These are phyloP conservation scores for Asterophora parasitica DNA, from an alignment of 768 basidiomycete genomes.

Conservation along the genomic window DNA sequence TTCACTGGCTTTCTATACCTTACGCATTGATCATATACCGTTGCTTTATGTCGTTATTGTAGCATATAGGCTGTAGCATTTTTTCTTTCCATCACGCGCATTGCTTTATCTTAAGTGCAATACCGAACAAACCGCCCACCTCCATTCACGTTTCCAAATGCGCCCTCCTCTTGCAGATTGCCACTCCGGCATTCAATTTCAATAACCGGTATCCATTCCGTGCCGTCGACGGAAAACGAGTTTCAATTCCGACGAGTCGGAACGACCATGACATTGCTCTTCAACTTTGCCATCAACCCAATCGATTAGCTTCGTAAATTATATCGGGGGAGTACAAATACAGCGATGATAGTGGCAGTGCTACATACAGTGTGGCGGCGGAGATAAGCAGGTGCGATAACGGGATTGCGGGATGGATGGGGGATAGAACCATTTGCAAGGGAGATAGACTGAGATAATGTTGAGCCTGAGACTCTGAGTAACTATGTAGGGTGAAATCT, in stretches of 20 bases:
- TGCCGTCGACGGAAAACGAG: too few species aligned
- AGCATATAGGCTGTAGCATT: background rate
- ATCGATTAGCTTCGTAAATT: too few species aligned
- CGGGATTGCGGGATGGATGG: background rate
- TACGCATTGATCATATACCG: background rate
- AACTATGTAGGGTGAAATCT: too few species aligned
- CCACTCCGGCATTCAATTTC: too few species aligned
- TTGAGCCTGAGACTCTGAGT: too few species aligned
- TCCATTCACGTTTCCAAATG: too few species aligned
- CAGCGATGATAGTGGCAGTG: slow-evolving; percentile 5
- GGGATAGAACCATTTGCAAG: too few species aligned
- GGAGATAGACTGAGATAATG: background rate
- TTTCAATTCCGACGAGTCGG: too few species aligned
- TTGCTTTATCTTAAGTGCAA: background rate
- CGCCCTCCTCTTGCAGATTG: too few species aligned
- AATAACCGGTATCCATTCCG: too few species aligned
- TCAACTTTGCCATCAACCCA: too few species aligned
- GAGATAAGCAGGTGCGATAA: slow-evolving; percentile 14
- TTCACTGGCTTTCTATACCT: slow-evolving; percentile 5
- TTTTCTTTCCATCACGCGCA: background rate
- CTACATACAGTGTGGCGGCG: background rate
- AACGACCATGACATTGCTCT: too few species aligned
- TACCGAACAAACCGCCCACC: background rate
- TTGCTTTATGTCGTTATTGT: background rate
- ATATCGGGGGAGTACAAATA: background rate